Evolutionary conservation across 192 early-diverging fungal species (phyloP).

Genomic region (Geranomyces michiganensis): DNA sequence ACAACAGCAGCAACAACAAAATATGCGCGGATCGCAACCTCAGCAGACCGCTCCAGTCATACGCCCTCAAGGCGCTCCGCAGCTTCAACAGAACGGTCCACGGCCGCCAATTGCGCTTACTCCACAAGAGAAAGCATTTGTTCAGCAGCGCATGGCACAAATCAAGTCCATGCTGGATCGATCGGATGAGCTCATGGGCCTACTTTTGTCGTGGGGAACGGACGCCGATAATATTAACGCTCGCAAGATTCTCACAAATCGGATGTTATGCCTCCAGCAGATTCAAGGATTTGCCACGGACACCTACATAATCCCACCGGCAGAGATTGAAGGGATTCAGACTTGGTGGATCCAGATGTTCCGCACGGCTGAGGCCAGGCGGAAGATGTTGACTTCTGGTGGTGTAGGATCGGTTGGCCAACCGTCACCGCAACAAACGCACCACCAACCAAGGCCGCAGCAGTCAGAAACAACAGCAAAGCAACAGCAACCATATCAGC

Average conservation of each 20-base stretch:
- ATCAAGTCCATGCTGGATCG: neutral
- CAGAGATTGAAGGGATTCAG: neutral
- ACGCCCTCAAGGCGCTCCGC: neutral
- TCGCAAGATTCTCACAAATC: neutral
- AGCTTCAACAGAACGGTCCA: neutral
- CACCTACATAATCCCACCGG: neutral
- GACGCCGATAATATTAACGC: neutral
- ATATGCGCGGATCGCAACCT: neutral
- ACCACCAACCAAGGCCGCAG: neutral
- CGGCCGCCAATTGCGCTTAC: neutral
- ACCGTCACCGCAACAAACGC: neutral
- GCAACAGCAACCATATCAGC: neutral
- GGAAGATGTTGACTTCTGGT: neutral
- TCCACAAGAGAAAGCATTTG: neutral
- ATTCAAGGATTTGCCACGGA: conserved; percentile 7
- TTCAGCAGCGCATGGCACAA: neutral
- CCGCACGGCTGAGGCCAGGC: neutral
- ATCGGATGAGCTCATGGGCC: conserved; percentile 3
- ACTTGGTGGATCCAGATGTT: neutral
- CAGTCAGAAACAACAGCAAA: neutral
- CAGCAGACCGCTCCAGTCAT: neutral
- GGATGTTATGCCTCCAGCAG: neutral
- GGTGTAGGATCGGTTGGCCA: neutral
- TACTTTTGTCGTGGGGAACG: neutral
- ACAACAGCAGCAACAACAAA: conserved; percentile 11